Evolutionary conservation across 176 grass and related monocot genomes (phyloP), one percentile per base, ranked within the genome.

Genomic region (Raddia distichophylla): DNA sequence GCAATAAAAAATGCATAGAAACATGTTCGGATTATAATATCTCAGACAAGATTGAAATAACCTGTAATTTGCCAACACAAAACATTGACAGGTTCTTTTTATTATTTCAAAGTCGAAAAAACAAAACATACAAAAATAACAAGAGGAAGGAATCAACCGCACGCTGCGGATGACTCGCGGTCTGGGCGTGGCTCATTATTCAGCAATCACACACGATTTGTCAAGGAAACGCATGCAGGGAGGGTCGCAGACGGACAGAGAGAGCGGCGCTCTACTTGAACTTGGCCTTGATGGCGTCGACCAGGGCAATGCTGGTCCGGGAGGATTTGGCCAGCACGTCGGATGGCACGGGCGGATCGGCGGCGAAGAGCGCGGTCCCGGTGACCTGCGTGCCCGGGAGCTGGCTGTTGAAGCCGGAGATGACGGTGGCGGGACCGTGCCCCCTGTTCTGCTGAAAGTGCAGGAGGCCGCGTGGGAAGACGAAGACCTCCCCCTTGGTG

Each of bases 361-460:
- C 85, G 2, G 51, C 76, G 19, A 97, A 93, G 74, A 97, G 91
- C n/a, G 86, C 84, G 58, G 6, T 2, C 59, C 91, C 89, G n/a
- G 94, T 87, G 63, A 35, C 60, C 10, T 90, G 86, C 4, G 91
- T 97, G 51, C 94, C 94, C 49, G 86, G 91, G 19, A 93, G 72
- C 84, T 97, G 94, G 89, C 91, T 93, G 69, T 93, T 93, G 89
- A 97, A 97, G 12, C 20, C 94, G 8, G 91, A 77, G 16, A 97
- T 40, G 72, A 93, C 91, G 0, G 86, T 72, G 73, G 94, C 91
- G 0, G 91, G 60, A 12, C 37, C 17, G 8, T 83, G 0, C 0
- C 86, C 94, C 5, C 70, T 72, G 45, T 97, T 97, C 91, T 91
- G 92, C 89, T 97, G 89, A 81, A 93, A 97, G 73, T 93, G 94